Evolutionary conservation across 2,329 filamentous ascomycete genomes (phyloP).

Genomic region (Huntiella savannae): DNA sequence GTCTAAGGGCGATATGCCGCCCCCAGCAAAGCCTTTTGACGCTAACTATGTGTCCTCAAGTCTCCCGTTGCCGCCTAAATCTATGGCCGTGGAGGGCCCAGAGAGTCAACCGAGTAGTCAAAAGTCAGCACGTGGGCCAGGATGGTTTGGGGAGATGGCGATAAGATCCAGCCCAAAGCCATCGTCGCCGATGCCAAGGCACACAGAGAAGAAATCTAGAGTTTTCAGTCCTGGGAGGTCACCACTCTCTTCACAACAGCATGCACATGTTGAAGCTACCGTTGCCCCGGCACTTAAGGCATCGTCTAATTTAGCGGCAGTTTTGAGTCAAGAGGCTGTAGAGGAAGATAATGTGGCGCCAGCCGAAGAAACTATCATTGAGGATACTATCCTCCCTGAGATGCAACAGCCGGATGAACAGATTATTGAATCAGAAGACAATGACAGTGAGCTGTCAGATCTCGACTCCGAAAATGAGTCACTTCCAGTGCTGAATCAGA

Average conservation of each 20-base stretch:
- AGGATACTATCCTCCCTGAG: conserved; percentile 1
- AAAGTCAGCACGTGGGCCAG: no score
- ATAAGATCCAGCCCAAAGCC: conserved; percentile 6
- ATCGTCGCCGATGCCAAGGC: neutral
- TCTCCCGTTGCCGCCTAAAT: no score
- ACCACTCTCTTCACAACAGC: neutral
- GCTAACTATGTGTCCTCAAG: no score
- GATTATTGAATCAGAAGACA: no score
- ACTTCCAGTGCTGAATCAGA: no score
- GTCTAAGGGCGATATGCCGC: no score
- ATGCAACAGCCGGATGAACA: no score
- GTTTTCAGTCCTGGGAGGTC: neutral
- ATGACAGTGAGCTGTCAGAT: no score
- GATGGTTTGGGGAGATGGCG: conserved; percentile 8
- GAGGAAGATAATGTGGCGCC: neutral
- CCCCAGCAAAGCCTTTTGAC: no score
- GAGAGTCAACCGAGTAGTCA: no score
- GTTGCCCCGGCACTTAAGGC: neutral
- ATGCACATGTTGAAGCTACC: neutral
- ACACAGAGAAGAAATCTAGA: neutral
- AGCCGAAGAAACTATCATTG: conserved; percentile 2
- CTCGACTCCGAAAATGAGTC: no score
- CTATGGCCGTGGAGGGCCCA: no score
- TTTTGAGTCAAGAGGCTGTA: neutral
- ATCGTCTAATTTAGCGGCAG: neutral